Percentiles rank a stretch among this genome's conserved stretches.
Evolutionary conservation across 768 basidiomycete genomes (phyloP).

Genomic region (Tylopilus sp.): DNA sequence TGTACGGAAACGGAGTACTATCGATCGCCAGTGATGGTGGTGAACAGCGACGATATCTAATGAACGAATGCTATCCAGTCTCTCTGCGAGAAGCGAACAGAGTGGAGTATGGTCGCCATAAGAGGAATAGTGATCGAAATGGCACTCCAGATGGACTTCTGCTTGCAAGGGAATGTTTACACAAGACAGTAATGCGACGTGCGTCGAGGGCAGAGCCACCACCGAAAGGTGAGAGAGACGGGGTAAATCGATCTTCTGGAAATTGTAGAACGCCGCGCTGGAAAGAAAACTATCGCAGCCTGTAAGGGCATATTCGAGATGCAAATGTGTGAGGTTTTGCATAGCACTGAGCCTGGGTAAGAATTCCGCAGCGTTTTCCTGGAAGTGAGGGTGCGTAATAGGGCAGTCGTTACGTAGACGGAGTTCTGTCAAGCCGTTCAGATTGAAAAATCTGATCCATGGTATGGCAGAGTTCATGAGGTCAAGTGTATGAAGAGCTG

Average conservation of each 20-base stretch:
- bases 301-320: background rate
- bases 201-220: background rate
- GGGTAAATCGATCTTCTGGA: background rate
- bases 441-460: background rate
- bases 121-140: background rate
- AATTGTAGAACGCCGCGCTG: background rate
- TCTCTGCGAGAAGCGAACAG: background rate
- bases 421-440: background rate
- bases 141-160: background rate
- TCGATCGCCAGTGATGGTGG: too few relatives aligned
- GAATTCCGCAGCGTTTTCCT: background rate
- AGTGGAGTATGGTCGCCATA: background rate
- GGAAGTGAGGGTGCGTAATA: background rate
- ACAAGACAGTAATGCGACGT: background rate
- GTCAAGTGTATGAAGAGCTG: background rate
- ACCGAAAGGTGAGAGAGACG: background rate
- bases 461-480: background rate
- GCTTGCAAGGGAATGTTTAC: background rate
- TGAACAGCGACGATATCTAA: too few relatives aligned
- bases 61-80: too few relatives aligned
- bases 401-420: too few relatives aligned
- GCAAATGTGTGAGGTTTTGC: background rate
- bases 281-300: background rate
- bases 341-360: background rate
- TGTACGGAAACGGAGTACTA: too few relatives aligned